phyloP scores from a whole-genome alignment of 768 basidiomycete genomes.

The Lactarius tabidus region DNA sequence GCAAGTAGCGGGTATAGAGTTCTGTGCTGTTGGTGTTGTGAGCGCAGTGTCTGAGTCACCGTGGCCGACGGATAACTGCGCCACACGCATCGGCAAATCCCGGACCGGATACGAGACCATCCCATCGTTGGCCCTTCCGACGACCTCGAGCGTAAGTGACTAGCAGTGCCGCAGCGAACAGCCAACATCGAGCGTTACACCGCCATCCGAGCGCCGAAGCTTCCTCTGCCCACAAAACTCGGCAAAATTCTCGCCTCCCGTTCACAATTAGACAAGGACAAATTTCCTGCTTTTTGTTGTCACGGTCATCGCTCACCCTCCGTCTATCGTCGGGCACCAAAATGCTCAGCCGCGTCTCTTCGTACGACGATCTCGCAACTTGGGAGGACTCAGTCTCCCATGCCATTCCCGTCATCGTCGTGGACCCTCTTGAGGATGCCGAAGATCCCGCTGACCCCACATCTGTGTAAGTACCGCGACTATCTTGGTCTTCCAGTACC shows the following conservation, averaged over 20 bases:
- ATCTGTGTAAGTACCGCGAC: constrained; percentile 13
- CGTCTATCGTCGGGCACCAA: background rate
- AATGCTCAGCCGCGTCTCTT: constrained; percentile 26
- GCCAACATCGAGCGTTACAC: background rate
- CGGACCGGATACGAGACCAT: background rate
- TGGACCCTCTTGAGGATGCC: constrained; percentile 21
- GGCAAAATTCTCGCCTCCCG: background rate
- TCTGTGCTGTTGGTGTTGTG: too few relatives aligned
- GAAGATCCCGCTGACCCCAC: constrained; percentile 23
- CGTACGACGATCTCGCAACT: constrained; percentile 28
- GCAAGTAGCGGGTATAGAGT: too few relatives aligned
- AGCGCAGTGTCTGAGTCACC: too few relatives aligned
- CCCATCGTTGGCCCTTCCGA: background rate
- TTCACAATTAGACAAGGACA: background rate
- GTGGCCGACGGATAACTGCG: background rate
- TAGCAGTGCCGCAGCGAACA: background rate
- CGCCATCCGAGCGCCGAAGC: background rate
- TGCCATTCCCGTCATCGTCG: constrained; percentile 21
- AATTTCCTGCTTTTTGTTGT: background rate
- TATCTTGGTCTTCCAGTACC: background rate
- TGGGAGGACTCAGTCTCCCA: constrained; percentile 26
- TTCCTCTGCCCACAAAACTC: background rate
- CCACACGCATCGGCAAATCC: background rate
- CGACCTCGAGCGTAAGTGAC: background rate
- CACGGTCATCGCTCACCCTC: background rate